Percentiles rank a stretch among this genome's conserved stretches.
Conservation (phyloP, 495 filamentous ascomycete genomes). For the Lepraria neglecta region DNA sequence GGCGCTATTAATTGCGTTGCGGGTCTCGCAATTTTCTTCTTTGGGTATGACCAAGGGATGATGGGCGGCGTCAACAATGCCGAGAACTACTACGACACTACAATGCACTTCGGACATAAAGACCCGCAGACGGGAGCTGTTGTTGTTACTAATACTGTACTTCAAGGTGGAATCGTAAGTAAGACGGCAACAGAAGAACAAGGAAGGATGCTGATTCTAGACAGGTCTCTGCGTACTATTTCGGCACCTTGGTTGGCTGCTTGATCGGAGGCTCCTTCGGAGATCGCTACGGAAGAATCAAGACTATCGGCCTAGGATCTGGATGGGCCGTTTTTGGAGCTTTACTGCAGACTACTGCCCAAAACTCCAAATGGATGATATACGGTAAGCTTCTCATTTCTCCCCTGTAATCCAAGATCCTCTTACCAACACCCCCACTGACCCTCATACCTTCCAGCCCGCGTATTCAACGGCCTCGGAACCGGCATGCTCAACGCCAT, state of each 20-base stretch:
- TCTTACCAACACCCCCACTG: too few species aligned
- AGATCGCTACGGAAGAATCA: conserved; percentile 50
- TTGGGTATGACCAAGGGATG: conserved; percentile 49
- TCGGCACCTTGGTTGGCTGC: conserved; percentile 46
- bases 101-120: conserved; percentile 45
- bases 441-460: conserved; percentile 26
- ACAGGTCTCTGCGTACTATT: conserved; percentile 46
- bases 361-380: conserved; percentile 49
- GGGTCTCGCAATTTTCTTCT: conserved; percentile 39
- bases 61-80: conserved; percentile 58
- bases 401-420: too few species aligned
- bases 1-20: conserved; percentile 47
- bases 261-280: conserved; percentile 44
- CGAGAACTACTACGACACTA: conserved; percentile 42
- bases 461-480: conserved; percentile 51
- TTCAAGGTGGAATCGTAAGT: conserved; percentile 48
- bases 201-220: background rate
- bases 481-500: conserved; percentile 55
- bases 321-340: conserved; percentile 46
- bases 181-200: background rate
- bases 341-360: conserved; percentile 43
- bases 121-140: conserved; percentile 34
- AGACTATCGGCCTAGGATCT: conserved; percentile 46
- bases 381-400: conserved; percentile 28
- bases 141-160: conserved; percentile 41